Base-by-base conservation (phyloP, 1,139 yeast species). In the Blastobotrys buckinghamii region DNA sequence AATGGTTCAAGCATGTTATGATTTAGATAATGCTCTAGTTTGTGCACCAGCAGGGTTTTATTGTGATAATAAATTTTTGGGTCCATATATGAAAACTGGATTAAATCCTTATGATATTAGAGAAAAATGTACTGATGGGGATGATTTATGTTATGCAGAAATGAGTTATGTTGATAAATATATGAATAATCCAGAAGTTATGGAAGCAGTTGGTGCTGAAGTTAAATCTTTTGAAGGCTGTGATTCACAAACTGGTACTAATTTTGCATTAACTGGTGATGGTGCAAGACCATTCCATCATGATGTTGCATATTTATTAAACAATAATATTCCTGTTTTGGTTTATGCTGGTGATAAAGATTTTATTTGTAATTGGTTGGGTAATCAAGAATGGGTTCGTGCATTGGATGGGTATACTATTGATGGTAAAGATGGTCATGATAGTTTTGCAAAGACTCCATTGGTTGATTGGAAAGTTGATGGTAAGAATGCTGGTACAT, bases 41-140 rank as follows among this genome's bases (percentile, higher is more conserved):
- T 92, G 98, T 77, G 94, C 89, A 49, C 97, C 97, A 15, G 97
- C 97, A 35, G 73, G 88, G 26, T 78, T 88, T 54, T 89, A 89
- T 75, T 92, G 97, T 77, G 85, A 87, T 74, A 83, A 84, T 60
- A 92, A 82, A 51, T 82, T 83, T 69, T 72, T 89, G 75, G 89
- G 84, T 27, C 96, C 97, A 19, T 92, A 84, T 73, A 88, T 82
- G 68, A 77, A 78, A 67, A 84, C 97, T 17, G 97, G 97, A 44
- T 81, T 84, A 68, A 90, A 92, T 64, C 96, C 89, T 47, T 92
- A 92, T 67, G 98, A 92, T 64, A 85, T 92, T 59, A 82, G 98
- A 70, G 81, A 79, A 62, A 77, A 78, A 68, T 92, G 98, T 70
- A 89, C 83, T 62, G 86, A 85, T 50, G 79, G 81, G 38, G 70